Conservation (phyloP, 352 stramenopile genomes). For the Elongisporangium undulatum region DNA sequence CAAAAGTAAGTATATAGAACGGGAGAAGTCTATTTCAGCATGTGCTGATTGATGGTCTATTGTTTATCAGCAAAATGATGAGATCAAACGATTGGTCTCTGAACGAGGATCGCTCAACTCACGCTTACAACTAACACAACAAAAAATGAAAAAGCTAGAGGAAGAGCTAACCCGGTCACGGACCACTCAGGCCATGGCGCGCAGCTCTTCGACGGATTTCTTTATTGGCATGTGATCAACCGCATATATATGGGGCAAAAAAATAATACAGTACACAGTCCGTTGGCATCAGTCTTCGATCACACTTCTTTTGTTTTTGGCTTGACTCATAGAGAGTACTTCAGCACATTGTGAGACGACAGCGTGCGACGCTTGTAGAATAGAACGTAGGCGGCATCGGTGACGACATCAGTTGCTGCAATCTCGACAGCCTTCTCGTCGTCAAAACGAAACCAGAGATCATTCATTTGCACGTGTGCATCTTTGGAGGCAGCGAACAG, state of each 20-base stretch:
- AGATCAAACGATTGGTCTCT: slow-evolving; percentile 42
- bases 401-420: slow-evolving; percentile 59
- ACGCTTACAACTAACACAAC: slow-evolving; percentile 44
- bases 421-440: slow-evolving; percentile 82
- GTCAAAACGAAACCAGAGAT: slow-evolving; percentile 82
- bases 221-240: slow-evolving; percentile 52
- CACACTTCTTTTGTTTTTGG: neutral
- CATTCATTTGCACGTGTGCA: slow-evolving; percentile 37
- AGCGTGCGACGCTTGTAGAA: slow-evolving; percentile 88
- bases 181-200: slow-evolving; percentile 34
- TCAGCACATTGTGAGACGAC: slow-evolving; percentile 65
- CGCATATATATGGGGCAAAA: neutral
- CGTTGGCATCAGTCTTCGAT: neutral
- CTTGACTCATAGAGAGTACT: slow-evolving; percentile 44
- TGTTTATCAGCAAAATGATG: slow-evolving; percentile 42
- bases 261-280: neutral
- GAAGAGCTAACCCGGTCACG: slow-evolving; percentile 48
- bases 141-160: slow-evolving; percentile 53
- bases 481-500: slow-evolving; percentile 35
- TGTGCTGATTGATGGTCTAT: slow-evolving; percentile 17
- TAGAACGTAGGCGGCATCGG: slow-evolving; percentile 88
- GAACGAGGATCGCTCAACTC: slow-evolving; percentile 40
- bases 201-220: slow-evolving; percentile 57
- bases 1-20: slow-evolving; percentile 13
- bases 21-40: slow-evolving; percentile 12